phyloP scores from a whole-genome alignment of 305 asterid species.

The Solanum hybrid region DNA sequence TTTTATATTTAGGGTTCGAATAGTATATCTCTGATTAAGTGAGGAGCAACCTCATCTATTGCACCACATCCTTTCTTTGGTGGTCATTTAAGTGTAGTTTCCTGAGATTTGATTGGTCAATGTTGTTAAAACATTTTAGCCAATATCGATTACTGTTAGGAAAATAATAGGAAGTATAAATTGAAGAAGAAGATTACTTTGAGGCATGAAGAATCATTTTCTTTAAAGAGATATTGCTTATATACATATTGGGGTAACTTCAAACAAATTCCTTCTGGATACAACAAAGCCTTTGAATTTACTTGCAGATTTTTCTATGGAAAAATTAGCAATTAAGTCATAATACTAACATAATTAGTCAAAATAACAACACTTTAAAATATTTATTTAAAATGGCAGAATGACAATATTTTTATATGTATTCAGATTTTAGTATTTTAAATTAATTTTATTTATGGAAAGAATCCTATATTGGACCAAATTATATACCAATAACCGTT shows the following conservation, averaged over 20 bases:
- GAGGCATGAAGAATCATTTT: background rate
- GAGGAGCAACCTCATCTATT: no score
- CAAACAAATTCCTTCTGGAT: background rate
- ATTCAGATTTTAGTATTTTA: no score
- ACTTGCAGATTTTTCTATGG: background rate
- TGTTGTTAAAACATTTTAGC: background rate
- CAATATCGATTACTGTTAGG: background rate
- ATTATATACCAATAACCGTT: no score
- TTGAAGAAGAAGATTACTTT: background rate
- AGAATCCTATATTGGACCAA: no score
- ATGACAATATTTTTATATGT: no score
- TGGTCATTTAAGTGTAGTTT: background rate
- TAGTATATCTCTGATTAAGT: background rate
- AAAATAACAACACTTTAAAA: no score
- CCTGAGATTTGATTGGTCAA: background rate
- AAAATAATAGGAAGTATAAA: background rate
- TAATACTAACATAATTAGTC: no score
- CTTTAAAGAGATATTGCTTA: background rate
- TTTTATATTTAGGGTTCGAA: no score
- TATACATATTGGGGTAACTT: background rate
- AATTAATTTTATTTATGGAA: no score
- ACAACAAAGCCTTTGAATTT: background rate
- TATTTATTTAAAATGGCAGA: no score
- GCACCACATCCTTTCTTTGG: background rate
- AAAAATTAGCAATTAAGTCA: no score